phyloP scores from a whole-genome alignment of 2,329 filamentous ascomycete species.

The Phialophora chinensis region DNA sequence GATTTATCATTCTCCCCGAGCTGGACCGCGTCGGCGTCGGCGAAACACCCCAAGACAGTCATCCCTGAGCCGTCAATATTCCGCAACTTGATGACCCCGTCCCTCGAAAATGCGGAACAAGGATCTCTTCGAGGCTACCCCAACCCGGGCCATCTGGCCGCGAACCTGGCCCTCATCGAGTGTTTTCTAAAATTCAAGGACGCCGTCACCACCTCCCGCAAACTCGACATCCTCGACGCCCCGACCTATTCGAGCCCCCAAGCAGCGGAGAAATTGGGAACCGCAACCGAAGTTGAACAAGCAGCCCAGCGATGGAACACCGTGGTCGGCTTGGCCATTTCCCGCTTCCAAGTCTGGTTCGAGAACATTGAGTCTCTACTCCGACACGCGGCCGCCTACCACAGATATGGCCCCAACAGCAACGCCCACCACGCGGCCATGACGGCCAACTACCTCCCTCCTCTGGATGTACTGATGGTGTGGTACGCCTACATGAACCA shows the following conservation, averaged over 20 bases:
- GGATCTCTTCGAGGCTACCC: slow-evolving; percentile 23
- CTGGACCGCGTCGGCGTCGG: background rate
- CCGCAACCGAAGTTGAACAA: background rate
- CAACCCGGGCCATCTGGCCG: slow-evolving; percentile 28
- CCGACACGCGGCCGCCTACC: slow-evolving; percentile 32
- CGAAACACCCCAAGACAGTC: slow-evolving; percentile 20
- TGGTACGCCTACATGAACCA: slow-evolving; percentile 36
- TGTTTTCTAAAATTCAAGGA: slow-evolving; percentile 31
- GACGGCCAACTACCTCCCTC: slow-evolving; percentile 32
- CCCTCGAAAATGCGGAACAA: background rate
- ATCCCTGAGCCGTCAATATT: slow-evolving; percentile 29
- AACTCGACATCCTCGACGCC: slow-evolving; percentile 18
- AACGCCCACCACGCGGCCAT: slow-evolving; percentile 21
- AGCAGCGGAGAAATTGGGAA: background rate
- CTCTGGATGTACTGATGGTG: slow-evolving; percentile 36
- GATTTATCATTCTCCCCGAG: background rate
- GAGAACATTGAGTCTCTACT: slow-evolving; percentile 28
- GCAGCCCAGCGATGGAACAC: slow-evolving; percentile 27
- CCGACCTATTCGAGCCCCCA: slow-evolving; percentile 10
- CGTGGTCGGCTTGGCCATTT: slow-evolving; percentile 27
- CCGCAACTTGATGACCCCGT: slow-evolving; percentile 29
- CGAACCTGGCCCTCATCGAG: slow-evolving; percentile 32
- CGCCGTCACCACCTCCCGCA: slow-evolving; percentile 13
- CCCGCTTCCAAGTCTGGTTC: slow-evolving; percentile 32
- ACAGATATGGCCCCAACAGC: slow-evolving; percentile 17